Evolutionary conservation across 2,329 filamentous ascomycete genomes (phyloP), one percentile per base, ranked within the genome.

Genomic region (Xylaria sp.): DNA sequence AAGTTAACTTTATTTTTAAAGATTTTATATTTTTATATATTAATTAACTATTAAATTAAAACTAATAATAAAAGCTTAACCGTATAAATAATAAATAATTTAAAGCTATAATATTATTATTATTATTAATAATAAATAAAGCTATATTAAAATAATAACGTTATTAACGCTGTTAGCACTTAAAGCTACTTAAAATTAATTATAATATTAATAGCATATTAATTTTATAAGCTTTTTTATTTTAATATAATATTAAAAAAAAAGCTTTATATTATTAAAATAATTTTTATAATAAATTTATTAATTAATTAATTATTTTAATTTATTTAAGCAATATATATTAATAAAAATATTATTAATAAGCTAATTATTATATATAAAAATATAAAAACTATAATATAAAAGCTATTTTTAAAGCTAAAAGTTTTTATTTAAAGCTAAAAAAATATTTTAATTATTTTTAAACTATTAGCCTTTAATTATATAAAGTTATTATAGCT

Each of bases 151-250:
- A n/a, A n/a, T n/a, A n/a, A n/a, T n/a, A n/a, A n/a, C n/a, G n/a
- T n/a, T n/a, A n/a, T n/a, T n/a, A n/a, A n/a, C n/a, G n/a, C n/a
- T n/a, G n/a, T n/a, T n/a, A n/a, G n/a, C n/a, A n/a, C n/a, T n/a
- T n/a, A n/a, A 34, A 8, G 1, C 23, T 48, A 12, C n/a, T 46
- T 28, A 34, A 46, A 15, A 65, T 66, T 39, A n/a, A 61, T 15
- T 66, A 66, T 61, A 55, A 66, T 66, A 56, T 66, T 51, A 66
- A 66, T 12, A 23, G 18, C 1, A 5, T 60, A 25, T 56, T 60
- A 66, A 60, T n/a, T 41, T 56, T 60, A 48, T 66, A 55, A 37
- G 37, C n/a, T 18, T 66, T 61, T 63, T 46, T 44, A 44, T 7
- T 9, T 12, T 44, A 54, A 15, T 55, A 25, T 56, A 46, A 54